Base-by-base conservation (phyloP, 106 monocot species). In the Triglochin maritima region DNA sequence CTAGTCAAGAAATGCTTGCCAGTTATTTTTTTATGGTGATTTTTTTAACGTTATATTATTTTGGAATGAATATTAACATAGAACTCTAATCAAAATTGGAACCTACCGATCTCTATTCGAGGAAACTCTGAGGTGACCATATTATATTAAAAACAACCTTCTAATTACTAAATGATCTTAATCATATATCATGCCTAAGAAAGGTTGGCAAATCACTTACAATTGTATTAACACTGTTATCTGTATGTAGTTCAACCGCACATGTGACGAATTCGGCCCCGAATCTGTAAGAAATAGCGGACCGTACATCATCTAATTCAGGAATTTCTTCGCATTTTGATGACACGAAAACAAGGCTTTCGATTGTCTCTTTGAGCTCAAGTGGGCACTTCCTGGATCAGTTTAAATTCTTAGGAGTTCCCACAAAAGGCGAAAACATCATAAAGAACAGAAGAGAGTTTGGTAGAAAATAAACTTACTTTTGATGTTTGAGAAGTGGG, bases 401-500 rank as follows among this genome's bases (percentile, higher is more conserved):
- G n/a, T 16, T 8, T 6, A 66, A 52, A 64, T 2, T 4, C 2
- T 0, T 0, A 16, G 29, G 16, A 60, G 42, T 60, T 60, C 7
- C 60, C 17, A 7, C 16, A 73, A 29, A 29, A 29, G 29, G 29
- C 1, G 29, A 29, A 29, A 29, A 17, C 46, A 3, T 41, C 50
- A 58, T 29, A 59, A 44, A 3, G 13, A 5, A 49, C 43, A 61
- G 4, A 59, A 49, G 4, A 9, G 46, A 47, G 10, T 17, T 57
- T 2, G n/a, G 55, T 58, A 41, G 4, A 12, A 17, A 67, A 29
- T 29, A 4, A 9, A 7, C 49, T 1, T 15, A 87, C 94, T 78
- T 90, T 4, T 84, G 78, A 43, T 74, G 62, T 4, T 83, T 80
- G 46, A 95, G 70, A 62, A 90, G 79, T 49, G 60, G 5, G 14